Evolutionary conservation across 345 rosid genomes (phyloP).

Genomic region (Euclidium syriacum): DNA sequence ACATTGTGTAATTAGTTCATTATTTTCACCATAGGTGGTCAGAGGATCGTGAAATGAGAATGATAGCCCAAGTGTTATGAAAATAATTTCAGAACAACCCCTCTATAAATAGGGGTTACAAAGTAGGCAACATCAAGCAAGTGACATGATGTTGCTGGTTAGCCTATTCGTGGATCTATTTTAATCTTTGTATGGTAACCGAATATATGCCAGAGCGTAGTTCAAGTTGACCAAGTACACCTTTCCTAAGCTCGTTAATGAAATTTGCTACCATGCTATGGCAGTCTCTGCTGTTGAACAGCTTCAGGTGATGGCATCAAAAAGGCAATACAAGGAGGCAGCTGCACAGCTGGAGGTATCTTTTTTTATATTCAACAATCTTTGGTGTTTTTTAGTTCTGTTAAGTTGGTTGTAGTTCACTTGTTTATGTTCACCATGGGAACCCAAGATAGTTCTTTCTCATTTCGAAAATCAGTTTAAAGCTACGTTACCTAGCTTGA

Average conservation of each 20-base stretch:
- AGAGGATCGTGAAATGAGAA: background rate
- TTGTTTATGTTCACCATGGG: conserved; percentile 10
- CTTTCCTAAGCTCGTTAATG: conserved; percentile 3
- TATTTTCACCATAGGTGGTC: background rate
- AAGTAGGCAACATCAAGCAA: background rate
- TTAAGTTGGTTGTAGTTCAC: background rate
- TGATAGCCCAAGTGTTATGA: background rate
- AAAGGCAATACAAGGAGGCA: conserved; percentile 93
- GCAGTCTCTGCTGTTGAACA: conserved; percentile 99
- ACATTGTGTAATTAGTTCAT: background rate
- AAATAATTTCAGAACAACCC: background rate
- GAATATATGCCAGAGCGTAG: background rate
- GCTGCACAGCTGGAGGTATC: conserved; percentile 97
- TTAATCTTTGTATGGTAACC: background rate
- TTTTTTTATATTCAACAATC: background rate
- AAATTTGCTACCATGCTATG: conserved; percentile 25
- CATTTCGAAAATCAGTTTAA: conserved; percentile 1
- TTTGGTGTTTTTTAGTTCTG: background rate
- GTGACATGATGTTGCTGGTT: conserved; percentile 5
- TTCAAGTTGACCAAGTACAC: background rate
- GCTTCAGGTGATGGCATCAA: conserved; percentile 97
- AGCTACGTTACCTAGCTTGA: background rate
- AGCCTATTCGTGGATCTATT: background rate
- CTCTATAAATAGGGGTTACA: background rate
- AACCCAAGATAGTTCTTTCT: background rate